These are phyloP conservation scores for Syzygium syzygioides DNA, from an alignment of 441 rosid species.

Conservation along the genomic window DNA sequence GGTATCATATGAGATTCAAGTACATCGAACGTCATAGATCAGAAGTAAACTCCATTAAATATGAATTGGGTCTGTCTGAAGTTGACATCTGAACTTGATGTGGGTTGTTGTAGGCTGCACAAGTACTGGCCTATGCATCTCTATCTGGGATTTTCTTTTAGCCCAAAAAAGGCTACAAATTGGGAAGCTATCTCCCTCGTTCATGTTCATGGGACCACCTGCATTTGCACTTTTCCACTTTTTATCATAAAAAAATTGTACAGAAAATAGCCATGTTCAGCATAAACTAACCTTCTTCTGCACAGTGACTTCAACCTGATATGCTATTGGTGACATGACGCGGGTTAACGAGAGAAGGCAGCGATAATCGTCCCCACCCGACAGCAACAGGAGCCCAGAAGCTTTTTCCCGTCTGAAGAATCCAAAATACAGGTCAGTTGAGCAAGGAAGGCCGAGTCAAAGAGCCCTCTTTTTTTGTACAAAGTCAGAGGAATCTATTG, in stretches of 20 bases:
- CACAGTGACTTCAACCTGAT: background rate
- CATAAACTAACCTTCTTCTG: background rate
- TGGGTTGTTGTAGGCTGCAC: background rate
- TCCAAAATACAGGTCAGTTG: background rate
- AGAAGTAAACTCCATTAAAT: background rate
- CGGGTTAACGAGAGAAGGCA: background rate
- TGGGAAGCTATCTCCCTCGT: background rate
- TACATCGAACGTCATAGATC: background rate
- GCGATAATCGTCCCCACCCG: background rate
- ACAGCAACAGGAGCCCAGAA: background rate
- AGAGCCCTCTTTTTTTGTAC: background rate
- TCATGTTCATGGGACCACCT: background rate
- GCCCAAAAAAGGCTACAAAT: background rate
- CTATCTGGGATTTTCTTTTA: background rate
- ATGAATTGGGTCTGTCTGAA: background rate
- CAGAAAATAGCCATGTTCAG: too few species aligned
- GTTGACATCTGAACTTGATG: background rate
- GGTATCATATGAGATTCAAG: background rate
- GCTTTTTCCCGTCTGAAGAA: background rate
- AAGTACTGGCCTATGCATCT: background rate
- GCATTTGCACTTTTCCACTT: background rate
- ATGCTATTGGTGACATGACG: background rate
- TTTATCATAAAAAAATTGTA: too few species aligned
- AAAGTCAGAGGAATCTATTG: background rate
- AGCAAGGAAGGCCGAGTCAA: background rate